phyloP scores from a whole-genome alignment of 2,329 filamentous ascomycete species.

The Ophiostoma triangulosporum region DNA sequence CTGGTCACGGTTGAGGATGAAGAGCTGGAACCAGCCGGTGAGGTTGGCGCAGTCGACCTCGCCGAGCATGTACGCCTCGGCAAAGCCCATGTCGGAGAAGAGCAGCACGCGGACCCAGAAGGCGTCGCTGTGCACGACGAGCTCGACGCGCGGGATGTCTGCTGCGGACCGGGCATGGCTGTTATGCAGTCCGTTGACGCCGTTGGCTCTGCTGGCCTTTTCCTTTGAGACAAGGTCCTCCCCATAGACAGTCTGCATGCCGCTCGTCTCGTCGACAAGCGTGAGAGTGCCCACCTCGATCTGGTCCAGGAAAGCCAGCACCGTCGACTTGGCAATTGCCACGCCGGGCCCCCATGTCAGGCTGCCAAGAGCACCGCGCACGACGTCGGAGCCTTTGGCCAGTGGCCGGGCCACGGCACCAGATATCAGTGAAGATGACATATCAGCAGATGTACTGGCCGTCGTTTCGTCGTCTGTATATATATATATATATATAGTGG shows the following conservation, averaged over 20 bases:
- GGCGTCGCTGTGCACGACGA: conserved; percentile 49
- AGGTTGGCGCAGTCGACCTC: conserved; percentile 55
- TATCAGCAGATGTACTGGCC: neutral
- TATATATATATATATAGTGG: neutral
- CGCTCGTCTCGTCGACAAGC: conserved; percentile 32
- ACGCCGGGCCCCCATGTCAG: conserved; percentile 35
- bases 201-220: neutral
- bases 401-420: conserved; percentile 25
- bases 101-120: conserved; percentile 52
- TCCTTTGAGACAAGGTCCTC: conserved; percentile 22
- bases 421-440: conserved; percentile 16
- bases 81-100: conserved; percentile 62
- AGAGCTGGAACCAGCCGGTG: conserved; percentile 58
- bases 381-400: conserved; percentile 25
- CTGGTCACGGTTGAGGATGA: conserved; percentile 53
- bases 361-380: conserved; percentile 29
- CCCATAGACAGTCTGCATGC: conserved; percentile 30
- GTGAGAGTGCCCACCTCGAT: conserved; percentile 36
- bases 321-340: conserved; percentile 30
- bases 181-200: neutral
- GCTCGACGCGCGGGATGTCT: conserved; percentile 20
- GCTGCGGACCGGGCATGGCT: neutral
- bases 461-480: neutral
- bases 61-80: conserved; percentile 59
- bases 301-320: conserved; percentile 31